Percentiles rank a stretch among this genome's conserved stretches.
These are phyloP conservation scores for Aegilops umbellulata DNA, from an alignment of 176 grass and related monocot species.

Conservation along the genomic window DNA sequence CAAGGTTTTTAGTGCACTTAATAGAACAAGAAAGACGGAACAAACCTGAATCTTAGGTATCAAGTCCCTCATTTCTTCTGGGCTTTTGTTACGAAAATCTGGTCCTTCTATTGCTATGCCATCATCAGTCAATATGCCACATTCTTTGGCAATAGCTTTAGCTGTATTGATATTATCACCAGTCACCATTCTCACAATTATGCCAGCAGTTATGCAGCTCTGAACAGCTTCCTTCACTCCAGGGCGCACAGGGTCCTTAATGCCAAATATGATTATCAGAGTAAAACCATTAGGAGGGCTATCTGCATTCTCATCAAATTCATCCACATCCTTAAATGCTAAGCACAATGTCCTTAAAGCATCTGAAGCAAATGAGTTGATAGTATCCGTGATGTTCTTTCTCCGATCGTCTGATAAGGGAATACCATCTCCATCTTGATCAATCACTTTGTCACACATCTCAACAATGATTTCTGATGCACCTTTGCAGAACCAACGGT, in stretches of 20 bases:
- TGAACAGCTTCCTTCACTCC: constrained; percentile 88
- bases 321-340: constrained; percentile 74
- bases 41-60: constrained; percentile 83
- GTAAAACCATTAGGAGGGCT: constrained; percentile 76
- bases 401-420: constrained; percentile 45
- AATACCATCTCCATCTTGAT: constrained; percentile 53
- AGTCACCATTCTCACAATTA: constrained; percentile 93
- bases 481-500: constrained; percentile 81
- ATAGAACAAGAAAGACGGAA: constrained; percentile 11
- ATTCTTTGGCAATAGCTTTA: constrained; percentile 96
- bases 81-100: constrained; percentile 70
- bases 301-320: constrained; percentile 34
- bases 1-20: background rate
- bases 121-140: constrained; percentile 81
- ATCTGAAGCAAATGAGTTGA: constrained; percentile 77
- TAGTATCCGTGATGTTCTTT: constrained; percentile 56
- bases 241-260: constrained; percentile 87
- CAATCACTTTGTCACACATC: constrained; percentile 74
- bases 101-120: constrained; percentile 82
- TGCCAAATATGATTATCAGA: constrained; percentile 81
- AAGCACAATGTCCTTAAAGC: constrained; percentile 90
- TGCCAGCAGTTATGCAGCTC: constrained; percentile 72
- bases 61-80: constrained; percentile 69
- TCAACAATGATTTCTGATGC: constrained; percentile 79
- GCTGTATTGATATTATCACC: constrained; percentile 97